Base-by-base conservation (phyloP, 1,284 basidiomycete species). In the Veloboletus limbatus region DNA sequence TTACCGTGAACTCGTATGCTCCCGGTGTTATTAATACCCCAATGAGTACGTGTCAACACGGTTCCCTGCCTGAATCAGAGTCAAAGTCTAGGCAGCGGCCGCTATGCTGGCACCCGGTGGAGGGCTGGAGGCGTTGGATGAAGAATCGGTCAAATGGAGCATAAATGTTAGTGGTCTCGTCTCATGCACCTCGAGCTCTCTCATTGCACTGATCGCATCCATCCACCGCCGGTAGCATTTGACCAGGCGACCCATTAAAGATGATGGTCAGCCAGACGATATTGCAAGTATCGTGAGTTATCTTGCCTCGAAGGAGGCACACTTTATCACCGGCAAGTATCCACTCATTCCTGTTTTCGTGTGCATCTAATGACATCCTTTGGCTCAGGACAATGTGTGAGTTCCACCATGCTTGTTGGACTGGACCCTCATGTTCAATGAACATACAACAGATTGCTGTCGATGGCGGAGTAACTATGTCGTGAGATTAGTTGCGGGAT, bases 1-100 rank as follows among this genome's bases (percentile, higher is more conserved):
- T 63, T 20, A 63, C 58, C 1, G 60, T 61, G 11, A 59, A 59
- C 35, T 48, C 47, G 3, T 59, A 63, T 34, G 56, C 58, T 14
- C 59, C 60, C 1, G 56, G 60, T 13, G 1, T 32, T 10, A 58
- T 55, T n/a, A 31, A 45, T 3, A 59, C 59, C 5, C 40, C 43
- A 6, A 20, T 63, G 62, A 0, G 59, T 62, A 32, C 24, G 54
- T n/a, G n/a, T 34, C n/a, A 1, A 7, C 11, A 6, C 1, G 9
- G 6, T 17, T 6, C 31, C 4, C 36, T 32, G 8, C 21, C 20
- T 30, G 22, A 31, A 24, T 8, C 21, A 1, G 3, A 3, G 2
- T 33, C 21, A 20, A 38, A n/a, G 4, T 41, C 13, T 26, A 18
- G 13, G 37, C 17, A 57, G 53, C 26, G 13, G 36, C 8, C 1